Percentiles rank a stretch among this genome's conserved stretches.
phyloP scores from a whole-genome alignment of 106 monocot genomes.

The Xerophyta viscosa region DNA sequence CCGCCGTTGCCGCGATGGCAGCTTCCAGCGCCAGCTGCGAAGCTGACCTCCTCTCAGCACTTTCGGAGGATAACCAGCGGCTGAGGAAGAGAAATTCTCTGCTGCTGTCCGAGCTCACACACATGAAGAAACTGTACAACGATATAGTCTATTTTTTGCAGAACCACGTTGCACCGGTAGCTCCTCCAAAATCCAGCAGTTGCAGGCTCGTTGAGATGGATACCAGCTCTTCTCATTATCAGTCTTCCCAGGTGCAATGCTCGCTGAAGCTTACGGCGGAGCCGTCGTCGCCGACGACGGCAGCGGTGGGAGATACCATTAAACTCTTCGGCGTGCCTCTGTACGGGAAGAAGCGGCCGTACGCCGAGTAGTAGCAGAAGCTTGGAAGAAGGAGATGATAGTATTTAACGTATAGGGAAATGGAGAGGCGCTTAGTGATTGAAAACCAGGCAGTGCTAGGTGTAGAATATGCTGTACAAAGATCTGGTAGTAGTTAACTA shows the following conservation, averaged over 20 bases:
- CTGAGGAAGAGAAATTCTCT: slow-evolving; percentile 51
- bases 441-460: too few species aligned
- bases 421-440: too few species aligned
- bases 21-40: neutral
- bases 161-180: slow-evolving; percentile 40
- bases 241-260: too few species aligned
- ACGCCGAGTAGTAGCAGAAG: neutral
- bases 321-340: slow-evolving; percentile 12
- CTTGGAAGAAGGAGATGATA: too few species aligned
- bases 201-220: slow-evolving; percentile 8
- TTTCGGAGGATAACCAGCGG: slow-evolving; percentile 59
- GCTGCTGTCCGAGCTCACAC: slow-evolving; percentile 54
- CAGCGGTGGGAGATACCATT: neutral
- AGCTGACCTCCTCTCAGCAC: slow-evolving; percentile 26
- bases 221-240: neutral
- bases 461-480: too few species aligned
- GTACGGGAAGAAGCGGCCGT: slow-evolving; percentile 3
- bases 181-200: slow-evolving; percentile 1
- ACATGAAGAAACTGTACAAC: slow-evolving; percentile 80
- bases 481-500: too few species aligned
- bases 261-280: neutral
- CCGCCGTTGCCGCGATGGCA: too few species aligned
- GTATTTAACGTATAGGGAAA: too few species aligned
- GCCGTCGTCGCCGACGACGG: too few species aligned
- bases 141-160: slow-evolving; percentile 69